A percentile compares a stretch with the other conserved stretches of the same genome.
Evolutionary conservation across 2,329 filamentous ascomycete genomes (phyloP).

Genomic region (Mycosphaerelloides madeirae): DNA sequence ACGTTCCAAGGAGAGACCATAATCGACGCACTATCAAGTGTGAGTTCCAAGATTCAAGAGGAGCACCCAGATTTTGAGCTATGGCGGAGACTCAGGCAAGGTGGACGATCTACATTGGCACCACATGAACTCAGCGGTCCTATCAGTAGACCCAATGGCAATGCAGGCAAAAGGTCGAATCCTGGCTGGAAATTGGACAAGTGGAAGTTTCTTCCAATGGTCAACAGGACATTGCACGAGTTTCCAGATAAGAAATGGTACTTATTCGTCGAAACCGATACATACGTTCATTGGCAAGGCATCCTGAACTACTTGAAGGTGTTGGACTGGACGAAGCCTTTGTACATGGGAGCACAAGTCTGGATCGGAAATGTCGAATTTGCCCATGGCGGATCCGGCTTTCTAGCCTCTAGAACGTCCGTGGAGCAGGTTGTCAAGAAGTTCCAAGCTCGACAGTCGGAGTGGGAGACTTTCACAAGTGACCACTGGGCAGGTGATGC

Average conservation of each 20-base stretch:
- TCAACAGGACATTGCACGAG: slow-evolving; percentile 40
- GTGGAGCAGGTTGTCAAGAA: slow-evolving; percentile 31
- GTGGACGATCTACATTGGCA: slow-evolving; percentile 14
- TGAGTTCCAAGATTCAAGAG: slow-evolving; percentile 14
- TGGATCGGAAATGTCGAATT: slow-evolving; percentile 34
- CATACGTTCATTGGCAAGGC: slow-evolving; percentile 51
- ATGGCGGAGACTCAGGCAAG: slow-evolving; percentile 18
- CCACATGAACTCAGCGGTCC: slow-evolving; percentile 20
- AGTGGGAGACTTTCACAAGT: slow-evolving; percentile 23
- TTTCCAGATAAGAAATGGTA: slow-evolving; percentile 53
- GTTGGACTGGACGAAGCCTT: slow-evolving; percentile 38
- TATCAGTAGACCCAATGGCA: slow-evolving; percentile 7
- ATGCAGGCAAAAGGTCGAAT: slow-evolving; percentile 14
- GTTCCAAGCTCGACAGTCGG: slow-evolving; percentile 37
- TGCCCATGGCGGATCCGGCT: slow-evolving; percentile 40
- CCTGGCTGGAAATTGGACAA: slow-evolving; percentile 50
- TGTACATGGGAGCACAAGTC: slow-evolving; percentile 39
- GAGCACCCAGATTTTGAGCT: slow-evolving; percentile 25
- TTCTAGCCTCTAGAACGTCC: slow-evolving; percentile 38
- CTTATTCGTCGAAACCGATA: slow-evolving; percentile 56
- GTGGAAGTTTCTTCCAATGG: slow-evolving; percentile 53
- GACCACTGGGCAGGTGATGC: slow-evolving; percentile 28
- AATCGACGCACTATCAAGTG: slow-evolving; percentile 26
- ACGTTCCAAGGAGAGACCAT: slow-evolving; percentile 32
- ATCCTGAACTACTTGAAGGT: slow-evolving; percentile 37